Evolutionary conservation across 2,329 filamentous ascomycete species (phyloP), one percentile per base, ranked within the genome.

Genomic region (Pseudopithomyces chartarum): DNA sequence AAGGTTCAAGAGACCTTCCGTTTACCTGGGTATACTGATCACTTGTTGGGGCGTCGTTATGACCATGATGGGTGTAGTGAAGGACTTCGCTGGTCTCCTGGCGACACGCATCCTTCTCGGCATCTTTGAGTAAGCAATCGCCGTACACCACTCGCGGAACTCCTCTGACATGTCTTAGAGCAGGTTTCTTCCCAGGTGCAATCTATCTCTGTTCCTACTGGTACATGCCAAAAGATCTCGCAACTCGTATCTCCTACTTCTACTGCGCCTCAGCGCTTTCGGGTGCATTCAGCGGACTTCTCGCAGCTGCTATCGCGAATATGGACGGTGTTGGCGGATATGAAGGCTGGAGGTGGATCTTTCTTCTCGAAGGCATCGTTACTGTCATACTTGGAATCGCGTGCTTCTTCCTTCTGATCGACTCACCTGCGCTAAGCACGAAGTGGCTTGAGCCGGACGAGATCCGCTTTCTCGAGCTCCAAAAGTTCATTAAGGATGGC

Each of bases 341-440:
- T 3, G 67, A 70, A 26, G 74, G 75, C 0, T 81, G 80, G 76
- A 64, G 74, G 48, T 79, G 77, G 76, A 70, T 80, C 6, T 81
- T 80, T 53, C 69, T 80, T 7, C 70, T 79, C 3, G 77, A 80
- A 58, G 77, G 76, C 0, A 68, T 72, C 0, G 68, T 67, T 1
- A 79, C 76, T 2, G 63, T 70, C 19, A 15, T 57, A 1, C 60
- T 70, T 15, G 67, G 65, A 20, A 40, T 65, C 5, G 49, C 57
- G 1, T 62, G 15, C 63, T 79, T 65, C 64, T 74, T 52, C 61
- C 43, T 66, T 1, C 44, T 71, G 23, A 62, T 65, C n/a, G 68
- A 71, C 44, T 67, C 66, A 5, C 67, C 67, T 26, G 51, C 57
- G 1, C 46, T 56, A 22, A 63, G 58, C 19, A 54, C 52, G 8